phyloP scores from a whole-genome alignment of 768 basidiomycete genomes.

The Dentipellis fragilis region DNA sequence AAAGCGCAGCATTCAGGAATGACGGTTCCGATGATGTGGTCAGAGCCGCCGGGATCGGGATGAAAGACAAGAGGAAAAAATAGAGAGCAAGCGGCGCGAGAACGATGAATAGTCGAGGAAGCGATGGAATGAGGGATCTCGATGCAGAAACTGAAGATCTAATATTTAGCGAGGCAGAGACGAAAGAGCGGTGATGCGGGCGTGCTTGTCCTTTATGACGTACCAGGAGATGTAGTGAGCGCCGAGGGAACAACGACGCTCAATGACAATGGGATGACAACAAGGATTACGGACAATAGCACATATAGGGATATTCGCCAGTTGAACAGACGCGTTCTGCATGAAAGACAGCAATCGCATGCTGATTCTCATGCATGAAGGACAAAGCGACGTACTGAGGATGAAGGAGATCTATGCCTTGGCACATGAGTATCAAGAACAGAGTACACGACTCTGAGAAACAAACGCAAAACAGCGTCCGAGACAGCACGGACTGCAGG shows the following conservation, averaged over 20 bases:
- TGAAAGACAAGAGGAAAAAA: constrained; percentile 49
- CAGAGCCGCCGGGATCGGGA: constrained; percentile 55
- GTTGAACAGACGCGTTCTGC: constrained; percentile 42
- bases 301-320: constrained; percentile 59
- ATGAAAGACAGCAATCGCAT: neutral
- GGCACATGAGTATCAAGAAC: constrained; percentile 65
- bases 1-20: constrained; percentile 29
- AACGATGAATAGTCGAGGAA: constrained; percentile 4
- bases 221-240: constrained; percentile 6
- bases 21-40: constrained; percentile 23
- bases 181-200: neutral
- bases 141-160: neutral
- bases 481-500: constrained; percentile 47
- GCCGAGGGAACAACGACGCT: constrained; percentile 42
- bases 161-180: neutral
- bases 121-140: neutral
- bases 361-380: neutral
- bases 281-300: constrained; percentile 51
- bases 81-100: constrained; percentile 26
- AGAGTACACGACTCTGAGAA: constrained; percentile 70
- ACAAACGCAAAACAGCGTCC: constrained; percentile 54
- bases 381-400: constrained; percentile 34
- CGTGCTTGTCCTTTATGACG: constrained; percentile 6
- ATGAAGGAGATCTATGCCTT: constrained; percentile 46
- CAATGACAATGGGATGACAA: constrained; percentile 55